Evolutionary conservation across 2,329 filamentous ascomycete species (phyloP).

Genomic region (Fusarium goolgardi): DNA sequence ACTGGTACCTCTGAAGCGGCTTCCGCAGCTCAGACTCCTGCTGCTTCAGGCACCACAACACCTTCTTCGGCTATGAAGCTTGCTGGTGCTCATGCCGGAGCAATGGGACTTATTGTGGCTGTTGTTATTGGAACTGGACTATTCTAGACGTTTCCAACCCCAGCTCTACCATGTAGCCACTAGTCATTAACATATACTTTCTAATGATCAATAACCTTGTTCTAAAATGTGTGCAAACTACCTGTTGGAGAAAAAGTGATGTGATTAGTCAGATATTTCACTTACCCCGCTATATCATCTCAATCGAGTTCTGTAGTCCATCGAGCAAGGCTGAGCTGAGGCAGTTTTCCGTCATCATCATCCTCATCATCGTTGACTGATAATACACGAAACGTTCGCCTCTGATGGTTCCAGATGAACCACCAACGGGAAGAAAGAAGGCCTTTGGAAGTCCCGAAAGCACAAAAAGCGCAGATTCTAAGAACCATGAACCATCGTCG

Average conservation of each 20-base stretch:
- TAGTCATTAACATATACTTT: not conserved
- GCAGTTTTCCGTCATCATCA: not conserved
- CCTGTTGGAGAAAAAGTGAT: not conserved
- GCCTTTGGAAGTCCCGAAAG: not conserved
- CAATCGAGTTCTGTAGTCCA: not conserved
- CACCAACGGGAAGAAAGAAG: too few species aligned
- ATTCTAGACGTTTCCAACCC: not conserved
- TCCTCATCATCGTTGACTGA: not conserved
- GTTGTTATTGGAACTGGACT: not conserved
- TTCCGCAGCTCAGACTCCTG: not conserved
- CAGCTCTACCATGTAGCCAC: not conserved
- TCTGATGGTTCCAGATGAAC: not conserved
- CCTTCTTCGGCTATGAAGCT: slow-evolving; percentile 10
- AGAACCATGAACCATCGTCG: not conserved
- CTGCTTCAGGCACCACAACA: not conserved
- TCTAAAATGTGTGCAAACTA: not conserved
- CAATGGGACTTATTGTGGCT: not conserved
- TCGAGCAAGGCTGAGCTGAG: not conserved
- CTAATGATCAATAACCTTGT: not conserved
- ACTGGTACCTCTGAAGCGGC: not conserved
- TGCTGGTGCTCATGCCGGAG: not conserved
- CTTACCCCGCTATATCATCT: not conserved
- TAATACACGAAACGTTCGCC: not conserved
- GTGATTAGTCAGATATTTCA: not conserved
- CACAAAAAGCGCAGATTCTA: not conserved